Percentiles rank a stretch among this genome's conserved stretches.
Evolutionary conservation across 2,329 filamentous ascomycete genomes (phyloP).

Genomic region (Colletotrichum musicola): DNA sequence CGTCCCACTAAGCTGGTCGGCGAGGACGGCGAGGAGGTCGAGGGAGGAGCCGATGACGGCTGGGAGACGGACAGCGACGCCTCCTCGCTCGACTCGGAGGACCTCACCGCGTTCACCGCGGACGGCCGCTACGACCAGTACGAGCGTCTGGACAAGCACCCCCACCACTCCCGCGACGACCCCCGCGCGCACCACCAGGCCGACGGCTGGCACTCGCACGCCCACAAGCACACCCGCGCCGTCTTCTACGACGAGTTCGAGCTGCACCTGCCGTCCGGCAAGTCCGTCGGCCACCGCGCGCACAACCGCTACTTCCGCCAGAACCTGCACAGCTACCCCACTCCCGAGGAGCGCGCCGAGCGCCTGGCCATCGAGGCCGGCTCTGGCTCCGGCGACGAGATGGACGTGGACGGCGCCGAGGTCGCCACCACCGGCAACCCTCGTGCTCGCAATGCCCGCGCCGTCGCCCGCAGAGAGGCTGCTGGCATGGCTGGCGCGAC

Average conservation of each 20-base stretch:
- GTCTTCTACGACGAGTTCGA: slow-evolving; percentile 95
- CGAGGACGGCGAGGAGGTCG: slow-evolving; percentile 61
- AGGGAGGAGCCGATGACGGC: slow-evolving; percentile 77
- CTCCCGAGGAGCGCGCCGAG: slow-evolving; percentile 79
- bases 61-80: slow-evolving; percentile 96
- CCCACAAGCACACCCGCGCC: slow-evolving; percentile 79
- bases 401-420: slow-evolving; percentile 52
- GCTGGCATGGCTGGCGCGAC: slow-evolving; percentile 84
- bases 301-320: slow-evolving; percentile 91
- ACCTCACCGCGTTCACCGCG: slow-evolving; percentile 83
- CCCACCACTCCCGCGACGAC: slow-evolving; percentile 80
- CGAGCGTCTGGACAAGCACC: slow-evolving; percentile 77
- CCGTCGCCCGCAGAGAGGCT: slow-evolving; percentile 75
- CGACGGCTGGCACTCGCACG: slow-evolving; percentile 86
- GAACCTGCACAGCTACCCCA: slow-evolving; percentile 88
- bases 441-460: slow-evolving; percentile 58
- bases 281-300: slow-evolving; percentile 90
- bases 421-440: slow-evolving; percentile 49
- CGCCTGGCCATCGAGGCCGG: slow-evolving; percentile 70
- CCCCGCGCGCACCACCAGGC: slow-evolving; percentile 79
- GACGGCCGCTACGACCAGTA: slow-evolving; percentile 79
- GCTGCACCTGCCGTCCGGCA: slow-evolving; percentile 90
- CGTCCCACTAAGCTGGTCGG: slow-evolving; percentile 66
- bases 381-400: slow-evolving; percentile 44
- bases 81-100: slow-evolving; percentile 89